These are phyloP conservation scores for Polytolypa hystricis DNA, from an alignment of 2,329 filamentous ascomycete genomes.

Conservation along the genomic window DNA sequence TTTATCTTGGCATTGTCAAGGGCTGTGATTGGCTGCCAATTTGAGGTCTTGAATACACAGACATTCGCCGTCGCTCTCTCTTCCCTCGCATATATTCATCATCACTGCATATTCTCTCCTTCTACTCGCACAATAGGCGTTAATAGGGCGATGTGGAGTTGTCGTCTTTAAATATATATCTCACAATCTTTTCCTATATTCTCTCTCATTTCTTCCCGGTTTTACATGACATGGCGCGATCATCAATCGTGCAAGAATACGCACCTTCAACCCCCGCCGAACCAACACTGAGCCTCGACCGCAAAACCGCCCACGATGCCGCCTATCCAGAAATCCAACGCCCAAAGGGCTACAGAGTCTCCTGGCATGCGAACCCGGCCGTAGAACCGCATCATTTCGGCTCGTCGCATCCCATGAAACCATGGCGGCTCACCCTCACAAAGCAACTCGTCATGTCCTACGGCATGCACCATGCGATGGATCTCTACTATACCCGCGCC, in stretches of 20 bases:
- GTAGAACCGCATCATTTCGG: slow-evolving; percentile 98
- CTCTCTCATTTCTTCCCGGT: too few relatives aligned
- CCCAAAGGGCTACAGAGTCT: slow-evolving; percentile 80
- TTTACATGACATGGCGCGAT: slow-evolving; percentile 30
- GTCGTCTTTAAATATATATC: too few relatives aligned
- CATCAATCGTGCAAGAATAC: slow-evolving; percentile 41
- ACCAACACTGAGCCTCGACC: slow-evolving; percentile 37
- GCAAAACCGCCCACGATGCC: slow-evolving; percentile 43
- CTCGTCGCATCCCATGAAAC: slow-evolving; percentile 96
- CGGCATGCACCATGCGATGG: slow-evolving; percentile 94
- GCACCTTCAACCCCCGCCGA: slow-evolving; percentile 25
- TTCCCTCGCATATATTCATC: too few relatives aligned
- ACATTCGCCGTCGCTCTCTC: too few relatives aligned
- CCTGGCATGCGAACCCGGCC: slow-evolving; percentile 87
- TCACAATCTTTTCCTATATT: too few relatives aligned
- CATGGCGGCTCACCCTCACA: slow-evolving; percentile 88
- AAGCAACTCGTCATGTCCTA: slow-evolving; percentile 92
- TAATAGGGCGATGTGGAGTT: too few relatives aligned
- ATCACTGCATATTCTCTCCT: too few relatives aligned
- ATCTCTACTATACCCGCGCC: slow-evolving; percentile 73
- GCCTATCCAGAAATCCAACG: slow-evolving; percentile 59
- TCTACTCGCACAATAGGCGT: too few relatives aligned
- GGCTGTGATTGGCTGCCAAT: too few relatives aligned
- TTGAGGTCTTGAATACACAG: too few relatives aligned
- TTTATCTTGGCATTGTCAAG: too few relatives aligned